phyloP scores from a whole-genome alignment of 2,329 filamentous ascomycete species.

The Colletotrichum higginsianum region DNA sequence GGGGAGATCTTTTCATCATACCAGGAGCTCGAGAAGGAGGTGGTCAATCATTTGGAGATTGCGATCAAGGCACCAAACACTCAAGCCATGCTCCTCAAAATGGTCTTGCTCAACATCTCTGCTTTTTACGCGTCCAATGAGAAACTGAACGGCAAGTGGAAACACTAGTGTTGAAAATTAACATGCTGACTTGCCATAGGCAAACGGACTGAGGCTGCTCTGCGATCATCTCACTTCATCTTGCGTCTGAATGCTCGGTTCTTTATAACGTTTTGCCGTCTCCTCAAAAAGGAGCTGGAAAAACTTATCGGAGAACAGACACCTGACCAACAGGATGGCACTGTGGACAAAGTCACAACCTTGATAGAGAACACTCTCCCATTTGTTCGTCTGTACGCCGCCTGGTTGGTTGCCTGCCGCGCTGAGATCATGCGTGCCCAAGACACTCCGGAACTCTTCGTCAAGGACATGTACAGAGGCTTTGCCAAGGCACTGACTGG shows the following conservation, averaged over 20 bases:
- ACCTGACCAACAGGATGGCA: conserved; percentile 47
- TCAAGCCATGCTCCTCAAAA: conserved; percentile 79
- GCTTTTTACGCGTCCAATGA: conserved; percentile 81
- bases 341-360: conserved; percentile 51
- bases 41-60: conserved; percentile 82
- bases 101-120: conserved; percentile 88
- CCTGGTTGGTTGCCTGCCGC: conserved; percentile 66
- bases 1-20: conserved; percentile 82
- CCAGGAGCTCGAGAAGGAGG: conserved; percentile 87
- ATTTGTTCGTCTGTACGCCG: conserved; percentile 66
- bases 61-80: conserved; percentile 79
- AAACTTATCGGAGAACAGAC: conserved; percentile 57
- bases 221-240: conserved; percentile 73
- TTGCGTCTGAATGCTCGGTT: conserved; percentile 85
- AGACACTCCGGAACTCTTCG: conserved; percentile 60
- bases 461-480: conserved; percentile 62
- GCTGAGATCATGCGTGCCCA: conserved; percentile 63
- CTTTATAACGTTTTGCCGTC: conserved; percentile 79
- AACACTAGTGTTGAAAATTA: neutral
- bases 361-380: conserved; percentile 63
- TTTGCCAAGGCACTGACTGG: conserved; percentile 63
- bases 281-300: conserved; percentile 79
- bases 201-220: conserved; percentile 61
- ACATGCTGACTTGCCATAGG: conserved; percentile 50
- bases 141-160: conserved; percentile 64